Percentiles rank a stretch among this genome's conserved stretches.
These are phyloP conservation scores for Ophiostoma ulmi DNA, from an alignment of 2,329 filamentous ascomycete species.

Conservation along the genomic window DNA sequence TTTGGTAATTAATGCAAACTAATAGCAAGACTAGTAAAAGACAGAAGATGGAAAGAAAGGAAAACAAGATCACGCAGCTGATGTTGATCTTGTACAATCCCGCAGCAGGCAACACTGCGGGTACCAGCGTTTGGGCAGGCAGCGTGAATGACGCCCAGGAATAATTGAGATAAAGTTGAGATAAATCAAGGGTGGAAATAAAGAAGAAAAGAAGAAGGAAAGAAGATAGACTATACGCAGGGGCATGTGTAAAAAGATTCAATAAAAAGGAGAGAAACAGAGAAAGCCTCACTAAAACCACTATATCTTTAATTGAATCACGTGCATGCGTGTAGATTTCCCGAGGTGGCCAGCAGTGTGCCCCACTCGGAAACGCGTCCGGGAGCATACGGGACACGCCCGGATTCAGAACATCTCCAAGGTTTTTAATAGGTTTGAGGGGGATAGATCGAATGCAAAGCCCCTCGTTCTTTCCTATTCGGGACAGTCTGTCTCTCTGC, in stretches of 20 bases:
- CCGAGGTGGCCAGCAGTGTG: not conserved
- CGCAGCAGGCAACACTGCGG: conserved; percentile 15
- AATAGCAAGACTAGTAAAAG: not conserved
- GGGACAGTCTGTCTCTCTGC: not conserved
- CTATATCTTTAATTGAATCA: not conserved
- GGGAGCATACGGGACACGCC: conserved; percentile 10
- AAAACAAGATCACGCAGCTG: not conserved
- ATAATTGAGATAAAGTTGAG: not conserved
- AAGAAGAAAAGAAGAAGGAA: not conserved
- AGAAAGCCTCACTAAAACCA: not conserved
- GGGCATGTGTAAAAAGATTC: not conserved
- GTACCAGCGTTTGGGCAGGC: not conserved
- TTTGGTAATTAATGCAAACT: not conserved
- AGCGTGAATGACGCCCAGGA: not conserved
- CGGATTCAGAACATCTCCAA: conserved; percentile 9
- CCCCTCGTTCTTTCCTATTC: conserved; percentile 5
- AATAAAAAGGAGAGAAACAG: not conserved
- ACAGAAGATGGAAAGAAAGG: not conserved
- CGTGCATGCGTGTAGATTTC: not conserved
- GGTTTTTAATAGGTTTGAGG: not conserved
- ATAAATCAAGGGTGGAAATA: not conserved
- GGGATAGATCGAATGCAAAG: not conserved
- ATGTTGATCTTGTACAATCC: conserved; percentile 12
- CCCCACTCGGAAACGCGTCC: conserved; percentile 14
- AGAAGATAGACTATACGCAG: not conserved